Percentiles rank a stretch among this genome's conserved stretches.
These are phyloP conservation scores for Penicillium brevicompactum DNA, from an alignment of 2,329 filamentous ascomycete species.

Conservation along the genomic window DNA sequence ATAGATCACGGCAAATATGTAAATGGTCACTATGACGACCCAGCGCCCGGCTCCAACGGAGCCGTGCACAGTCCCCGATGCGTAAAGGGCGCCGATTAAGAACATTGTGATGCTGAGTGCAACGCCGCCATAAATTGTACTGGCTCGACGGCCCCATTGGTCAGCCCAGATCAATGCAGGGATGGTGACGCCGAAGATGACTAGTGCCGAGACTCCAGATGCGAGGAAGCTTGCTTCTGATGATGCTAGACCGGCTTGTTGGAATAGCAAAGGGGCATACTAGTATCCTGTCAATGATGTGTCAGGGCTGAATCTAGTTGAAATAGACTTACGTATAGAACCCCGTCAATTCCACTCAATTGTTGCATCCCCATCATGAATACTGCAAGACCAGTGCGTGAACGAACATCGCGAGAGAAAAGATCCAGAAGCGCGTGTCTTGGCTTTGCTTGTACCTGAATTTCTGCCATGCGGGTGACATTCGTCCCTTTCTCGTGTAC, in stretches of 20 bases:
- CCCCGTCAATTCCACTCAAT: slow-evolving; percentile 63
- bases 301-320: background rate
- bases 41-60: slow-evolving; percentile 29
- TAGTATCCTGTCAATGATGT: slow-evolving; percentile 24
- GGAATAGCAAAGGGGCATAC: slow-evolving; percentile 64
- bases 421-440: slow-evolving; percentile 22
- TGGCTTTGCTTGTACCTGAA: background rate
- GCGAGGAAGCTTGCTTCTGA: slow-evolving; percentile 60
- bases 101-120: slow-evolving; percentile 45
- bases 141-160: slow-evolving; percentile 58
- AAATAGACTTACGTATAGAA: slow-evolving; percentile 55
- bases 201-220: slow-evolving; percentile 60
- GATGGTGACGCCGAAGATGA: slow-evolving; percentile 60
- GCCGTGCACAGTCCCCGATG: slow-evolving; percentile 31
- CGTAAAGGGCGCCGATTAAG: slow-evolving; percentile 36
- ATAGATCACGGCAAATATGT: slow-evolving; percentile 25
- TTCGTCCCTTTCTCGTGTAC: slow-evolving; percentile 14
- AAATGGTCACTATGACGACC: slow-evolving; percentile 29
- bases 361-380: slow-evolving; percentile 64
- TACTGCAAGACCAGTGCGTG: slow-evolving; percentile 53
- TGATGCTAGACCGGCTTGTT: slow-evolving; percentile 59
- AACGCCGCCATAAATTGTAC: slow-evolving; percentile 57
- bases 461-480: background rate
- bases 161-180: slow-evolving; percentile 60
- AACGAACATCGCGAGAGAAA: slow-evolving; percentile 47